phyloP scores from a whole-genome alignment of 345 rosid species.

The Citrus glauca region DNA sequence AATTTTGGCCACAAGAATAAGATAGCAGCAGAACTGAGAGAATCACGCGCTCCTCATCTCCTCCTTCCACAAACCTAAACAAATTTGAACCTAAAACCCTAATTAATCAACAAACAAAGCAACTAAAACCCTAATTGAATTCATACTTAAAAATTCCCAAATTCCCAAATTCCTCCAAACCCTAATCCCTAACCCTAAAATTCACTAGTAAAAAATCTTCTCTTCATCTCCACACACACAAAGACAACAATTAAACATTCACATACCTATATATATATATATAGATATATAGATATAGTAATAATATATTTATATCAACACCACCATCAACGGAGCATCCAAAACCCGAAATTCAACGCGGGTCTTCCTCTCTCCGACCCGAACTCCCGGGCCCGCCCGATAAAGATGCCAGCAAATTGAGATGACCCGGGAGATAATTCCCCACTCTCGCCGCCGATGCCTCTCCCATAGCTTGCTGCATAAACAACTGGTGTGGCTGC shows the following conservation, averaged over 20 bases:
- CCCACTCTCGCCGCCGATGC: constrained; percentile 89
- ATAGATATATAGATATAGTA: constrained; percentile 13
- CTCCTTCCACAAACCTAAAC: background rate
- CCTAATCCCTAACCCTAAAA: constrained; percentile 33
- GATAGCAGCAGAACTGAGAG: constrained; percentile 10
- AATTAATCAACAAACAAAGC: constrained; percentile 29
- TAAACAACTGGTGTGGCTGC: constrained; percentile 41
- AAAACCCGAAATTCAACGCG: constrained; percentile 32
- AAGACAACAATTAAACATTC: constrained; percentile 23
- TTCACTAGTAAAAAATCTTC: constrained; percentile 23
- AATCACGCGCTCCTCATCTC: constrained; percentile 12
- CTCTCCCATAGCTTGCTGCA: constrained; percentile 83
- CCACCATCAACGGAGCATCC: constrained; percentile 9
- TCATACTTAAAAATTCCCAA: constrained; percentile 18
- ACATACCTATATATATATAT: constrained; percentile 20
- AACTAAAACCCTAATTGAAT: constrained; percentile 32
- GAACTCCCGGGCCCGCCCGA: constrained; percentile 70
- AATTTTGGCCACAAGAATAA: constrained; percentile 1
- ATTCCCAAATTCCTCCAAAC: constrained; percentile 19
- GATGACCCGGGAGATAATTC: constrained; percentile 80
- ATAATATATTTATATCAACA: constrained; percentile 14
- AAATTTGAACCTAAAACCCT: constrained; percentile 29
- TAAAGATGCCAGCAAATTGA: constrained; percentile 80
- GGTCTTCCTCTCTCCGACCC: constrained; percentile 62
- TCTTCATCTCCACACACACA: constrained; percentile 39